Evolutionary conservation across 768 basidiomycete species (phyloP).

Genomic region (Pisolithus sp.): DNA sequence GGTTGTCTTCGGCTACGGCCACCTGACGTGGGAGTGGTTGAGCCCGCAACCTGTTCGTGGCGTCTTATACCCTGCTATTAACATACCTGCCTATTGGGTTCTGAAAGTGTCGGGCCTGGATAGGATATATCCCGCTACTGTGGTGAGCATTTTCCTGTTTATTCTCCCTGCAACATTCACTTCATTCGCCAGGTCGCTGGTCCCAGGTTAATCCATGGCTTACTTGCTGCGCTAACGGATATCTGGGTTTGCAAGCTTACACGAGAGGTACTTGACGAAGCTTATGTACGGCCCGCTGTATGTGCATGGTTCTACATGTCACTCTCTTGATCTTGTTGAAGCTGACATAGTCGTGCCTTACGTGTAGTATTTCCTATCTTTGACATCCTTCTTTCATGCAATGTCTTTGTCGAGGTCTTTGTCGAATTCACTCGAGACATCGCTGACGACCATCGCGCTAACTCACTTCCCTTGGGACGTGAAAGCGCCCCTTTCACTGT

Average conservation of each 20-base stretch:
- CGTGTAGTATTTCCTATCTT: conserved; percentile 65
- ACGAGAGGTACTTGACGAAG: conserved; percentile 46
- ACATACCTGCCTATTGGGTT: conserved; percentile 70
- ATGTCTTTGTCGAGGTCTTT: conserved; percentile 81
- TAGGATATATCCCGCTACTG: conserved; percentile 32
- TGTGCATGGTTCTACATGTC: conserved; percentile 25
- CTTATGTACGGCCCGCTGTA: conserved; percentile 58
- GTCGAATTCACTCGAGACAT: conserved; percentile 90
- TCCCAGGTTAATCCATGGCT: conserved; percentile 74
- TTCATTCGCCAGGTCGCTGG: conserved; percentile 47
- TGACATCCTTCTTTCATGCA: conserved; percentile 84
- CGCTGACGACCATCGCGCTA: conserved; percentile 74
- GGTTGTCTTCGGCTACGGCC: conserved; percentile 85
- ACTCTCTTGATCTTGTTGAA: not conserved
- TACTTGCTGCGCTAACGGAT: conserved; percentile 76
- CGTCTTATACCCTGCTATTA: conserved; percentile 75
- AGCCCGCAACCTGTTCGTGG: conserved; percentile 65
- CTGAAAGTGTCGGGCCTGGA: conserved; percentile 56
- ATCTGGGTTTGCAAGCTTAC: conserved; percentile 64
- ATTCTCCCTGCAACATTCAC: not conserved
- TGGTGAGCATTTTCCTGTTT: conserved; percentile 47
- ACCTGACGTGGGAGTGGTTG: conserved; percentile 96
- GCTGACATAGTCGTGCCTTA: not conserved
- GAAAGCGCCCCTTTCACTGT: conserved; percentile 21
- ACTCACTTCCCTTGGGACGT: conserved; percentile 70